phyloP scores from a whole-genome alignment of 345 rosid genomes.

The Lepidium sativum region DNA sequence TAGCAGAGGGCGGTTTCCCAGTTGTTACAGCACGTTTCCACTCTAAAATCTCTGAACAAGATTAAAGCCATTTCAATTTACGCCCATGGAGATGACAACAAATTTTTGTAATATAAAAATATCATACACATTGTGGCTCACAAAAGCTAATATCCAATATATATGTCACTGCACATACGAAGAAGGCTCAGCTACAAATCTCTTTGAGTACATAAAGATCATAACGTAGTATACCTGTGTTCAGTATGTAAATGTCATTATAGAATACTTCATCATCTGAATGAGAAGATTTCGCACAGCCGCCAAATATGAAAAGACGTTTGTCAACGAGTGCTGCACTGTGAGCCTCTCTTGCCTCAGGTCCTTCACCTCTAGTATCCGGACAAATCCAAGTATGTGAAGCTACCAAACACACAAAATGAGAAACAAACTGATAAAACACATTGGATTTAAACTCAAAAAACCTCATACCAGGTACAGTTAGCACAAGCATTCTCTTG shows the following conservation, averaged over 20 bases:
- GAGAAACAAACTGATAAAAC: neutral
- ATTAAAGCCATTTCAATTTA: neutral
- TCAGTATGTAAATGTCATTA: conserved; percentile 74
- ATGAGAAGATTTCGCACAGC: conserved; percentile 65
- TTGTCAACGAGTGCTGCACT: conserved; percentile 79
- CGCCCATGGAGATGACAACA: neutral
- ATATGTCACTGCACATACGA: neutral
- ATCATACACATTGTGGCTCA: neutral
- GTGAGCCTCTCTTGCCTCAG: conserved; percentile 90
- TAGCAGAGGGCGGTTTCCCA: conserved; percentile 79
- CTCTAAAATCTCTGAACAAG: conserved; percentile 62
- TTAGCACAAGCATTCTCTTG: neutral
- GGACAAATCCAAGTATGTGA: conserved; percentile 79
- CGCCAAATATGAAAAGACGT: conserved; percentile 82
- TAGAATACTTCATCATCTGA: conserved; percentile 62
- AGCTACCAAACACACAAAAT: conserved; percentile 36
- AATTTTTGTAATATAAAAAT: neutral
- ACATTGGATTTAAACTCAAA: neutral
- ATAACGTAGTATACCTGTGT: conserved; percentile 55
- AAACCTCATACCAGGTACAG: neutral
- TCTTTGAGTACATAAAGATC: too few relatives aligned
- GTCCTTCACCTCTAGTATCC: conserved; percentile 72
- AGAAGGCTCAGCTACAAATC: neutral
- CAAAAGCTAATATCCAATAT: neutral
- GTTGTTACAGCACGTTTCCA: conserved; percentile 72